These are phyloP conservation scores for Coffea eugenioides DNA, from an alignment of 257 asterid genomes.

Conservation along the genomic window DNA sequence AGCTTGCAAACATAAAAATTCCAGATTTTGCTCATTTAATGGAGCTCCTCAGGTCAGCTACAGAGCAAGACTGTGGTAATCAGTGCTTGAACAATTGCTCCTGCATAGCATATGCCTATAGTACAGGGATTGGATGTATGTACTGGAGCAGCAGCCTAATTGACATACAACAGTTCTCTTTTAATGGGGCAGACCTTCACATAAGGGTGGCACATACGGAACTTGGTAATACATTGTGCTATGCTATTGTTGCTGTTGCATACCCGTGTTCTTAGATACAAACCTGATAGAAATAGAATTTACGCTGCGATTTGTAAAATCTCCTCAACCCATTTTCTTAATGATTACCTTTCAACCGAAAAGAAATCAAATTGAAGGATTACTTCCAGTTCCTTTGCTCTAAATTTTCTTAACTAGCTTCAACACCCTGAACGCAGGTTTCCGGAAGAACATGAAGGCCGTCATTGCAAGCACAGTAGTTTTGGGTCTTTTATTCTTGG, in stretches of 20 bases:
- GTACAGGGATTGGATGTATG: conserved; percentile 31
- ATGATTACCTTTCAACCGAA: not conserved
- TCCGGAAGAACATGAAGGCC: conserved; percentile 20
- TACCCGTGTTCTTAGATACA: not conserved
- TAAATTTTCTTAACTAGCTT: not conserved
- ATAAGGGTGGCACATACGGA: conserved; percentile 50
- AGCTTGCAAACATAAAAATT: conserved; percentile 35
- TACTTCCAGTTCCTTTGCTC: not conserved
- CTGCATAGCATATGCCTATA: conserved; percentile 26
- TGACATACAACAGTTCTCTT: conserved; percentile 37
- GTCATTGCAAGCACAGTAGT: conserved; percentile 24
- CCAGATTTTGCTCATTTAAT: conserved; percentile 39
- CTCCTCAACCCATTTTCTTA: not conserved
- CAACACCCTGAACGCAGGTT: conserved; percentile 24
- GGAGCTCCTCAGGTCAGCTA: conserved; percentile 8
- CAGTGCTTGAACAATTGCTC: conserved; percentile 36
- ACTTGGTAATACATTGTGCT: conserved; percentile 31
- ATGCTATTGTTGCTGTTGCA: not conserved
- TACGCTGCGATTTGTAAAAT: not conserved
- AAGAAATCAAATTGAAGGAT: not conserved
- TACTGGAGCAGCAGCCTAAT: conserved; percentile 35
- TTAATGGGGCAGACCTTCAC: conserved; percentile 37
- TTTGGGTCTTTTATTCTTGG: conserved; percentile 20
- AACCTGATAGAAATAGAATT: not conserved
- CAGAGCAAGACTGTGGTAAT: conserved; percentile 32